These are phyloP conservation scores for Beauveria asiatica DNA, from an alignment of 2,329 filamentous ascomycete genomes.

Conservation along the genomic window DNA sequence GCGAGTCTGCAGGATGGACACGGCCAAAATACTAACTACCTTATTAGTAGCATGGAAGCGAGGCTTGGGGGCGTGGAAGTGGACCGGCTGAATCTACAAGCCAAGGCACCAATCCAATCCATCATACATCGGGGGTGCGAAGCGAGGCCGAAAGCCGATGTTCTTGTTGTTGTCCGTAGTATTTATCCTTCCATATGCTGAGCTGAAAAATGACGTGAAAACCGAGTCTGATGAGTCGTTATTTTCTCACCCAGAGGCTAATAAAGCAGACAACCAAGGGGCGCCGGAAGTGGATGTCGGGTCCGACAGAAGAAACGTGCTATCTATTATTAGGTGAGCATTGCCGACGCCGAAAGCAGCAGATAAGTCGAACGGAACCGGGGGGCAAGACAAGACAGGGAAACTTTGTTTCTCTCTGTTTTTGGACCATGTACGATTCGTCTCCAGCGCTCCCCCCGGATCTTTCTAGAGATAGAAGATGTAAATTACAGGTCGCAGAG, in stretches of 20 bases:
- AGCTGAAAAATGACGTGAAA: not conserved
- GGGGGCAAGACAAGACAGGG: not conserved
- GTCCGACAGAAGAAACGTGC: not conserved
- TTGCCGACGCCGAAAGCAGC: not conserved
- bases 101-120: not conserved
- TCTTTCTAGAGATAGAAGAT: not conserved
- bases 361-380: not conserved
- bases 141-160: not conserved
- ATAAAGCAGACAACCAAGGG: not conserved
- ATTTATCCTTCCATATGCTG: not conserved
- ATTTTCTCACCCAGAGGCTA: not conserved
- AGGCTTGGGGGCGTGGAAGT: not conserved
- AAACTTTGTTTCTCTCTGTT: not conserved
- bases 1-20: not conserved
- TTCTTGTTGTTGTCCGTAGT: not conserved
- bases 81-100: not conserved
- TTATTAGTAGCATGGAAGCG: not conserved
- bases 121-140: not conserved
- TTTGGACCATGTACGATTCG: not conserved
- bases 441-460: not conserved
- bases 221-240: slow-evolving; percentile 4
- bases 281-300: slow-evolving; percentile 5
- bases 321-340: too few species aligned
- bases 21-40: not conserved
- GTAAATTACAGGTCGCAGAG: not conserved